Base-by-base conservation (phyloP, 768 basidiomycete genomes). In the Kwoniella botswanensis region DNA sequence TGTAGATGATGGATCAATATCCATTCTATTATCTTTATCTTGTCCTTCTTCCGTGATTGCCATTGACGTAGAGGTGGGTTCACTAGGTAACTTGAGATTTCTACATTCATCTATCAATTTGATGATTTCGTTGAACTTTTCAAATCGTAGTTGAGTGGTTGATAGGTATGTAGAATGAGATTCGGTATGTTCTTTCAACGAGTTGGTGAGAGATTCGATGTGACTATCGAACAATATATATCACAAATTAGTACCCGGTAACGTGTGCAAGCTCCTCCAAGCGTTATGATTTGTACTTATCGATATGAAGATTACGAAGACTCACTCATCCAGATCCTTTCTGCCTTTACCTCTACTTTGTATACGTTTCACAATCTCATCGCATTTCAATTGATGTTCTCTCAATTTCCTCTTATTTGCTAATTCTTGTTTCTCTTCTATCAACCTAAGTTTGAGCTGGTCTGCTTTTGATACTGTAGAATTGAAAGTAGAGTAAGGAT, bases 261-360 rank as follows among this genome's bases (percentile, higher is more conserved):
- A 21, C 26, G 44, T 26, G 13, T 35, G 54, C 18, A 2, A 60
- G 46, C 13, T 55, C 11, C 1, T n/a, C 18, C 3, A 2, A 55
- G 2, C 13, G 13, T 10, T 10, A 55, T 55, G 22, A 55, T 55
- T 55, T 2, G 10, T 21, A 21, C 10, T 10, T 55, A 55, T 26
- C 26, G 26, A 26, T 26, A 26, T 26, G 26, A 26, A 2, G 26
- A 2, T 26, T 2, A 26, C 4, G 26, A 26, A 26, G 3, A 26
- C 80, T 71, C 57, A 81, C 80, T 77, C 78, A 42, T 78, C 76
- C 12, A 81, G 75, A 50, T 79, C 76, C 22, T 67, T 58, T 58
- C 76, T 62, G 6, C 62, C 67, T 64, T 71, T 77, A 4, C 71
- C 72, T 41, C 73, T 54, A 11, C 71, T 71, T 1, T 54, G 57